phyloP scores from a whole-genome alignment of 768 basidiomycete genomes.

The Lyophyllum shimeji region DNA sequence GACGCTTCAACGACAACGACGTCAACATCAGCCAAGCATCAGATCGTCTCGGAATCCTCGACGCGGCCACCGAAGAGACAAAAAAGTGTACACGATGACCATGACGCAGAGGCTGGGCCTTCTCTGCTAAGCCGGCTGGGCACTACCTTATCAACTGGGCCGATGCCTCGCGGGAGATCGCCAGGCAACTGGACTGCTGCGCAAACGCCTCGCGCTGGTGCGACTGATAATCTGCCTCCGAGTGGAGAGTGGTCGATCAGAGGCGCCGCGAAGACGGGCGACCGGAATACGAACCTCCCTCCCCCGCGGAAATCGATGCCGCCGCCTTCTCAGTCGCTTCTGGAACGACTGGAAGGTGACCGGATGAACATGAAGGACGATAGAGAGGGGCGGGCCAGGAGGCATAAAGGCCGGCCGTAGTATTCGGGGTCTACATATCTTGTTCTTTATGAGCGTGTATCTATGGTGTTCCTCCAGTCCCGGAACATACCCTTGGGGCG shows the following conservation, averaged over 20 bases:
- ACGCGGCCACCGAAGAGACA: constrained; percentile 34
- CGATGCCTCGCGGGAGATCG: constrained; percentile 4
- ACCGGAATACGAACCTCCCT: constrained; percentile 5
- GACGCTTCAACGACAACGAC: constrained; percentile 3
- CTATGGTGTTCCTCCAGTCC: background rate
- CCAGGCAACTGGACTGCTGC: constrained; percentile 3
- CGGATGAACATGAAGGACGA: constrained; percentile 13
- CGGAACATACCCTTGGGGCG: background rate
- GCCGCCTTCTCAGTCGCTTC: constrained; percentile 25
- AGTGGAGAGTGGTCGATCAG: constrained; percentile 52
- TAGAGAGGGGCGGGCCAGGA: constrained; percentile 23
- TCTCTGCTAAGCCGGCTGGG: constrained; percentile 47
- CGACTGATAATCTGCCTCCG: constrained; percentile 19
- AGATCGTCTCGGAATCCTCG: constrained; percentile 24
- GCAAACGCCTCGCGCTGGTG: background rate
- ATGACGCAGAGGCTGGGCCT: constrained; percentile 23
- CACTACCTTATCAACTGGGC: constrained; percentile 4
- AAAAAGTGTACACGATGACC: constrained; percentile 22
- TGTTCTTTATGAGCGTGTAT: constrained; percentile 5
- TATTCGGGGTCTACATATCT: constrained; percentile 8
- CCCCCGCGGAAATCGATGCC: constrained; percentile 1
- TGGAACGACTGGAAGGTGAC: constrained; percentile 33
- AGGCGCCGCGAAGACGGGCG: constrained; percentile 41
- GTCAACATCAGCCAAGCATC: constrained; percentile 14
- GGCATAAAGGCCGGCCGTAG: constrained; percentile 20